A percentile compares a stretch with the other conserved stretches of the same genome.
Conservation (phyloP, 306 rosid species). For the Rosa persica region DNA sequence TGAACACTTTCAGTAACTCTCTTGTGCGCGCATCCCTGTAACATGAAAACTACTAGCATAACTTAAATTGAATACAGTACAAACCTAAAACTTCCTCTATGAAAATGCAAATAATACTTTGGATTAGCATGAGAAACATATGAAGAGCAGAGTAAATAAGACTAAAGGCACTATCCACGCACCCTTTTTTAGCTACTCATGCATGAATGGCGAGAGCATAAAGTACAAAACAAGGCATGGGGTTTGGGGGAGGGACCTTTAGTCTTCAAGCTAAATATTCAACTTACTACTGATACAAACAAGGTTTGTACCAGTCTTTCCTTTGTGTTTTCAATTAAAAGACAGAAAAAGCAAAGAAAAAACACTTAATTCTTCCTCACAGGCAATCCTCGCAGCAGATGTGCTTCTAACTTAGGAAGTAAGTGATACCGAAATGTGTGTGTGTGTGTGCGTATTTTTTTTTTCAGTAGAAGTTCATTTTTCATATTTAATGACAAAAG, state of each 20-base stretch:
- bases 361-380: neutral
- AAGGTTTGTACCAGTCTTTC: neutral
- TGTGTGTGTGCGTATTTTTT: neutral
- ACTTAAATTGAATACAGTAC: conserved; percentile 23
- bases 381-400: neutral
- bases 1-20: conserved; percentile 86
- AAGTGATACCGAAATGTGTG: neutral
- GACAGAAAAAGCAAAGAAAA: neutral
- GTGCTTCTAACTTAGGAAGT: neutral
- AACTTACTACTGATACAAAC: neutral
- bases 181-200: neutral
- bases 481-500: neutral
- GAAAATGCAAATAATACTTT: neutral
- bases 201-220: neutral
- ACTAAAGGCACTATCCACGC: neutral
- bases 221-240: neutral
- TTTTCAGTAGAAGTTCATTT: neutral
- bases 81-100: neutral
- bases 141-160: neutral
- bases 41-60: conserved; percentile 39
- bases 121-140: conserved; percentile 14
- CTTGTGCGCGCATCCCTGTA: conserved; percentile 89
- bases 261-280: neutral
- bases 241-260: neutral
- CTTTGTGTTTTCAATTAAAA: neutral